A percentile compares a stretch with the other conserved stretches of the same genome.
These are phyloP conservation scores for Apiospora phragmitis DNA, from an alignment of 2,329 filamentous ascomycete species.

Conservation along the genomic window DNA sequence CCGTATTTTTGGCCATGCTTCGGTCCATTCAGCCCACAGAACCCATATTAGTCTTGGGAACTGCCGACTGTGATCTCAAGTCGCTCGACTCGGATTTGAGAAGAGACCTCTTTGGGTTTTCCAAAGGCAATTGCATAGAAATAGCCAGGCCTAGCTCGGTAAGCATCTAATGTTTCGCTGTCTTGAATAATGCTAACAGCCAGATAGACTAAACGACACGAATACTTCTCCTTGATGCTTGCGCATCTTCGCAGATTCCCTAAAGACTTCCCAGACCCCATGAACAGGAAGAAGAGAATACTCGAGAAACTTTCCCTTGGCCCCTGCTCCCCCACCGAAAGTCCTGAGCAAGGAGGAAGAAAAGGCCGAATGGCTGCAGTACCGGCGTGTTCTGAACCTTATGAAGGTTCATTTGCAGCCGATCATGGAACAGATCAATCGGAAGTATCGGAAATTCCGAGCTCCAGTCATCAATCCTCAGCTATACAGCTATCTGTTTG, in stretches of 20 bases:
- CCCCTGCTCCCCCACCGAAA: conserved; percentile 69
- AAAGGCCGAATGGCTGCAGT: conserved; percentile 76
- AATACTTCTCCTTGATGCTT: conserved; percentile 78
- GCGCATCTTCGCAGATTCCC: conserved; percentile 78
- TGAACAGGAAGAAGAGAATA: conserved; percentile 82
- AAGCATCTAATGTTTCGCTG: conserved; percentile 29
- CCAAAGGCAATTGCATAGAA: conserved; percentile 72
- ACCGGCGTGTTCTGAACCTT: conserved; percentile 80
- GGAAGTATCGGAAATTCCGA: conserved; percentile 85
- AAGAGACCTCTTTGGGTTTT: conserved; percentile 82
- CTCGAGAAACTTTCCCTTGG: conserved; percentile 79
- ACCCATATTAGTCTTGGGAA: conserved; percentile 83
- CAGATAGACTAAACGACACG: conserved; percentile 60
- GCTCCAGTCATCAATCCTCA: conserved; percentile 73
- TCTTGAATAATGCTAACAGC: background rate
- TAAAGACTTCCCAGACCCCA: conserved; percentile 81
- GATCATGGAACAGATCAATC: conserved; percentile 96
- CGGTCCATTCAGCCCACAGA: conserved; percentile 86
- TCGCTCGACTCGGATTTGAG: conserved; percentile 65
- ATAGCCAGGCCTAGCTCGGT: conserved; percentile 68
- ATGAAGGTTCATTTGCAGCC: conserved; percentile 89
- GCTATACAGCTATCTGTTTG: conserved; percentile 78
- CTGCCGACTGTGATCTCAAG: conserved; percentile 69
- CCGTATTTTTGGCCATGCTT: conserved; percentile 81
- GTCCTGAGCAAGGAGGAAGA: conserved; percentile 75